phyloP scores from a whole-genome alignment of 2,329 filamentous ascomycete genomes.

The Nemania bipapillata region DNA sequence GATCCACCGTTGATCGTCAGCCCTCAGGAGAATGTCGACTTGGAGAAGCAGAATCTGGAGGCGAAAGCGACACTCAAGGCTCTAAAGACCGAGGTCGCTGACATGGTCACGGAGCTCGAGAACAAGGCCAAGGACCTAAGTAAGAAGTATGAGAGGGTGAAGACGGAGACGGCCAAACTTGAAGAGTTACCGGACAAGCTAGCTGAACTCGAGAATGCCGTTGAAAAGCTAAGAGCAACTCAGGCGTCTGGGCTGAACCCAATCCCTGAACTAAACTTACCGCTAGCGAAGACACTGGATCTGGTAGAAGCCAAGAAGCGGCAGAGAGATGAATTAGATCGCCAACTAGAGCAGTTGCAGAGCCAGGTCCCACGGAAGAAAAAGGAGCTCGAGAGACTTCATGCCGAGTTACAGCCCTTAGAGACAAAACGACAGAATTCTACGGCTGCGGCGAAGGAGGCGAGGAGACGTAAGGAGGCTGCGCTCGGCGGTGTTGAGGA shows the following conservation, averaged over 20 bases:
- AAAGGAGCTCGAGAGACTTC: constrained; percentile 73
- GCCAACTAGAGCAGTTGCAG: constrained; percentile 71
- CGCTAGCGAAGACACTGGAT: constrained; percentile 66
- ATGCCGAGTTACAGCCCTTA: constrained; percentile 73
- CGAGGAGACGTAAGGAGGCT: constrained; percentile 73
- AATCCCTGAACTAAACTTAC: constrained; percentile 62
- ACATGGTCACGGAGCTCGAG: constrained; percentile 79
- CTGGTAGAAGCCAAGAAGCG: constrained; percentile 63
- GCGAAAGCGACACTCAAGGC: constrained; percentile 81
- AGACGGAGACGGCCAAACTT: constrained; percentile 61
- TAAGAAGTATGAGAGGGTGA: constrained; percentile 62
- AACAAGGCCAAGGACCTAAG: constrained; percentile 68
- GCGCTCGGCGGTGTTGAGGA: constrained; percentile 74
- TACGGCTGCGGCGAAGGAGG: constrained; percentile 75
- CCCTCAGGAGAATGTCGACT: constrained; percentile 79
- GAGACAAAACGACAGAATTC: constrained; percentile 74
- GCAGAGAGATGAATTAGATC: constrained; percentile 67
- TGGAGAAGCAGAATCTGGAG: constrained; percentile 74
- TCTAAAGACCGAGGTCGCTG: constrained; percentile 80
- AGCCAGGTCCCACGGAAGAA: constrained; percentile 72
- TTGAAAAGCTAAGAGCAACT: constrained; percentile 58
- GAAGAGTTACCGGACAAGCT: constrained; percentile 64
- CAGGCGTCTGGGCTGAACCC: constrained; percentile 56
- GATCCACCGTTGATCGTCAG: constrained; percentile 88
- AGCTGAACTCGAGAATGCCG: constrained; percentile 59